Conservation (phyloP, 2,329 filamentous ascomycete species). For the Neopestalotiopsis rosae region DNA sequence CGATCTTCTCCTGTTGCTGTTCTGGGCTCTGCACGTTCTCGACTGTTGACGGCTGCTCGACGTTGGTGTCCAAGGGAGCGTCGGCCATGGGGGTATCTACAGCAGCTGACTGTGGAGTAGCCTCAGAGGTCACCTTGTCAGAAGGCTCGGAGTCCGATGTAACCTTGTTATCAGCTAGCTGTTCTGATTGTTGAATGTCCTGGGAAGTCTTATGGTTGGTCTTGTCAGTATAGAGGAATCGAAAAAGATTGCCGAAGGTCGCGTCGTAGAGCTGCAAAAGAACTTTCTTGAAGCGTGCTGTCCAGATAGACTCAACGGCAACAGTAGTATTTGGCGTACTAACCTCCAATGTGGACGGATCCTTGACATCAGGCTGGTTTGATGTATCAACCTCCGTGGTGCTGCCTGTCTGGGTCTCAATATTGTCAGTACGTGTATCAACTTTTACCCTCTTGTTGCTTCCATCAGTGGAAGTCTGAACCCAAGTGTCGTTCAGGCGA, state of each 20-base stretch:
- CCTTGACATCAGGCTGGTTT: slow-evolving; percentile 1
- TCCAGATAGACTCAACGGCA: background rate
- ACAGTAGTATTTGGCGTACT: background rate
- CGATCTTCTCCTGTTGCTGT: slow-evolving; percentile 30
- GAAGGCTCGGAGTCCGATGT: background rate
- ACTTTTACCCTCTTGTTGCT: slow-evolving; percentile 49
- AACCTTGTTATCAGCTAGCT: background rate
- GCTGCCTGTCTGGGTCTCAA: background rate
- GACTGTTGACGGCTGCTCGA: background rate
- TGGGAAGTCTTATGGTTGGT: slow-evolving; percentile 1
- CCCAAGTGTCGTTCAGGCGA: slow-evolving; percentile 46
- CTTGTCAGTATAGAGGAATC: slow-evolving; percentile 8
- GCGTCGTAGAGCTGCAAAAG: slow-evolving; percentile 13
- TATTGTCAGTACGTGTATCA: slow-evolving; percentile 8
- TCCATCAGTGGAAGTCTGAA: slow-evolving; percentile 43
- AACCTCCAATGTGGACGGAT: background rate
- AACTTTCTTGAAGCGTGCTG: slow-evolving; percentile 9
- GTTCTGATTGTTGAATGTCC: background rate
- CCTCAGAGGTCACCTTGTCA: background rate
- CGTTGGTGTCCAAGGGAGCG: background rate
- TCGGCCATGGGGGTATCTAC: background rate
- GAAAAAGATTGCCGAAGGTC: background rate
- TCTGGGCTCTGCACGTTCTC: background rate
- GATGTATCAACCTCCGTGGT: background rate
- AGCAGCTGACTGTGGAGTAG: background rate